phyloP scores from a whole-genome alignment of 345 rosid genomes.

The Acer saccharum region DNA sequence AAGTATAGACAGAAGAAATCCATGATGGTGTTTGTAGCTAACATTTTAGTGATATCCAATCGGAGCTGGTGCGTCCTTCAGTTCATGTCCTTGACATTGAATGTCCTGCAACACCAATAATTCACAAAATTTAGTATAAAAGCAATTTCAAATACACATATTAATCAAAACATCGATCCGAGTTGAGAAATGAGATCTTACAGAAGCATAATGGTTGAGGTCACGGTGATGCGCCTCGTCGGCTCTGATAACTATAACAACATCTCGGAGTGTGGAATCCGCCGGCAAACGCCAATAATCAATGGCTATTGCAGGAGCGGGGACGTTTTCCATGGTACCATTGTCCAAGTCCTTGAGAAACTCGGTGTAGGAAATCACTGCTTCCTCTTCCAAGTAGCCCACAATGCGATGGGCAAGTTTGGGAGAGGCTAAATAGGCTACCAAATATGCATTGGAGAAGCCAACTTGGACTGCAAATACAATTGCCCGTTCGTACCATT shows the following conservation, averaged over 20 bases:
- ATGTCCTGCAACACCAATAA: conserved; percentile 42
- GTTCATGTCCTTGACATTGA: conserved; percentile 51
- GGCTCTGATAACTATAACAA: conserved; percentile 56
- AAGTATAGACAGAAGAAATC: not conserved
- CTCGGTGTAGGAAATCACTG: conserved; percentile 58
- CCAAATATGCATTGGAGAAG: conserved; percentile 59
- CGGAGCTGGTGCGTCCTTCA: conserved; percentile 61
- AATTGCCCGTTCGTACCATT: conserved; percentile 59
- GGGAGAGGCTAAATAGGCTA: conserved; percentile 52
- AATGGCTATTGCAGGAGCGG: conserved; percentile 66
- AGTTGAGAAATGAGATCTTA: not conserved
- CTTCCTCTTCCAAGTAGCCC: conserved; percentile 68
- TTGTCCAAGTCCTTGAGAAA: conserved; percentile 60
- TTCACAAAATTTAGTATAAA: not conserved
- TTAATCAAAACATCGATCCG: not conserved
- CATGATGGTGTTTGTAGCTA: not conserved
- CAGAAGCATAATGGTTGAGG: conserved; percentile 70
- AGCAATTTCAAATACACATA: not conserved
- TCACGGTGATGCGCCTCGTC: conserved; percentile 74
- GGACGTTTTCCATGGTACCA: conserved; percentile 50
- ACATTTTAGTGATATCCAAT: conserved; percentile 46
- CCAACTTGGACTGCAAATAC: conserved; percentile 62
- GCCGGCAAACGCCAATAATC: conserved; percentile 64
- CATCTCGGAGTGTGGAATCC: conserved; percentile 60
- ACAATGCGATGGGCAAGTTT: conserved; percentile 62